These are phyloP conservation scores for Staphylotrichum longicolle DNA, from an alignment of 495 filamentous ascomycete genomes.

Conservation along the genomic window DNA sequence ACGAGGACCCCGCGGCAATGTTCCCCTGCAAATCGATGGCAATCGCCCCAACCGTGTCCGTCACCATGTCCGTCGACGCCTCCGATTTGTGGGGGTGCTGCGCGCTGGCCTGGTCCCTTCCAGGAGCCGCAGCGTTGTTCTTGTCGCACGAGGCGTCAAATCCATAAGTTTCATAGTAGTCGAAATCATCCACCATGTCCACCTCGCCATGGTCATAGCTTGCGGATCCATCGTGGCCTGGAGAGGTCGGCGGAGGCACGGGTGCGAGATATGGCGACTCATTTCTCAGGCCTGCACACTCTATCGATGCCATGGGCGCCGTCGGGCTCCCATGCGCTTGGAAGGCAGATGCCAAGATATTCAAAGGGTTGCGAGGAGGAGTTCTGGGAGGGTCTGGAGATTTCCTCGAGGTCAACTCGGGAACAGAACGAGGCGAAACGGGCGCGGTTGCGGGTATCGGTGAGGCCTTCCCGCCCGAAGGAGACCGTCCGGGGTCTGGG, in stretches of 20 bases:
- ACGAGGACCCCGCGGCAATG: constrained; percentile 96
- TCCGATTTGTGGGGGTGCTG: constrained; percentile 21
- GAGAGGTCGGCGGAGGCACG: constrained; percentile 8
- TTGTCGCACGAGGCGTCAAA: constrained; percentile 7
- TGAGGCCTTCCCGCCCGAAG: constrained; percentile 18
- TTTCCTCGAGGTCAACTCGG: background rate
- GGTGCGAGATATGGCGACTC: constrained; percentile 13
- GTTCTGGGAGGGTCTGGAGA: constrained; percentile 5
- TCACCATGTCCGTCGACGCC: constrained; percentile 56
- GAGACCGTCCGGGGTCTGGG: constrained; percentile 28
- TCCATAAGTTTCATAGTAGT: background rate
- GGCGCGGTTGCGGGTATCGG: constrained; percentile 13
- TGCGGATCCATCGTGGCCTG: constrained; percentile 28
- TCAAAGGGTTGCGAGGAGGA: constrained; percentile 16
- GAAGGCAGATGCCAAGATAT: constrained; percentile 19
- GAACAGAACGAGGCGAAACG: constrained; percentile 14
- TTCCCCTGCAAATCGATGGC: constrained; percentile 80
- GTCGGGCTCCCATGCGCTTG: constrained; percentile 20
- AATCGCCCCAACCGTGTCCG: constrained; percentile 93
- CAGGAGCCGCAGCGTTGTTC: background rate
- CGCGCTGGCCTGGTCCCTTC: background rate
- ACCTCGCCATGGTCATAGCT: constrained; percentile 16
- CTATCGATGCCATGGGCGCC: constrained; percentile 18
- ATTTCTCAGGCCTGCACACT: constrained; percentile 23
- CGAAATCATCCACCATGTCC: constrained; percentile 11